phyloP scores from a whole-genome alignment of 352 stramenopile genomes.

The Pythium rishiriense region DNA sequence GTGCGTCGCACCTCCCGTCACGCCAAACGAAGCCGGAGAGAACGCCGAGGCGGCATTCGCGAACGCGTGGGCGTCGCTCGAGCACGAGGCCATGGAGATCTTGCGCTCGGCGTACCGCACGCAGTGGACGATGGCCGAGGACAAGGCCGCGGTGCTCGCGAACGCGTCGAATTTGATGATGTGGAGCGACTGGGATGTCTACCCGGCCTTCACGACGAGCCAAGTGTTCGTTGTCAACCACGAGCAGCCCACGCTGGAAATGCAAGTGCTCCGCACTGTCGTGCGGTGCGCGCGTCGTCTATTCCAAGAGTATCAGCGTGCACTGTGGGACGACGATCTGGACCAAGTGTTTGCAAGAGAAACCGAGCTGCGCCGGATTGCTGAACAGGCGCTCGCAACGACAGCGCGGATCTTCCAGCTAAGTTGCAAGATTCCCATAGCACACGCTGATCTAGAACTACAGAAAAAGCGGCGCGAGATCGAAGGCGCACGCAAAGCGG shows the following conservation, averaged over 20 bases:
- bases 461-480: slow-evolving; percentile 73
- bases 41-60: slow-evolving; percentile 8
- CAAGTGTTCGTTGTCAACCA: slow-evolving; percentile 59
- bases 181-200: slow-evolving; percentile 76
- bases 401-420: slow-evolving; percentile 51
- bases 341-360: slow-evolving; percentile 41
- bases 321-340: slow-evolving; percentile 76
- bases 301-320: slow-evolving; percentile 79
- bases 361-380: slow-evolving; percentile 26
- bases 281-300: slow-evolving; percentile 57
- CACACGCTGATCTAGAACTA: slow-evolving; percentile 41
- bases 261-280: slow-evolving; percentile 73
- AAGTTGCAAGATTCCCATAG: slow-evolving; percentile 39
- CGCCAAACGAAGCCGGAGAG: background rate
- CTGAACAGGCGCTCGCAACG: slow-evolving; percentile 50
- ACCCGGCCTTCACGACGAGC: slow-evolving; percentile 59
- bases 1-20: slow-evolving; percentile 17
- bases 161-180: slow-evolving; percentile 82
- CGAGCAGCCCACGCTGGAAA: slow-evolving; percentile 65
- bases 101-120: slow-evolving; percentile 67
- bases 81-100: slow-evolving; percentile 47
- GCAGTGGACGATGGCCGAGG: slow-evolving; percentile 56
- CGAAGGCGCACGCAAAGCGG: slow-evolving; percentile 53
- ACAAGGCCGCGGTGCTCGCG: slow-evolving; percentile 55
- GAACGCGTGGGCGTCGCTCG: slow-evolving; percentile 42